Evolutionary conservation across 306 rosid species (phyloP), one percentile per base, ranked within the genome.

Genomic region (Oemleria cerasiformis): DNA sequence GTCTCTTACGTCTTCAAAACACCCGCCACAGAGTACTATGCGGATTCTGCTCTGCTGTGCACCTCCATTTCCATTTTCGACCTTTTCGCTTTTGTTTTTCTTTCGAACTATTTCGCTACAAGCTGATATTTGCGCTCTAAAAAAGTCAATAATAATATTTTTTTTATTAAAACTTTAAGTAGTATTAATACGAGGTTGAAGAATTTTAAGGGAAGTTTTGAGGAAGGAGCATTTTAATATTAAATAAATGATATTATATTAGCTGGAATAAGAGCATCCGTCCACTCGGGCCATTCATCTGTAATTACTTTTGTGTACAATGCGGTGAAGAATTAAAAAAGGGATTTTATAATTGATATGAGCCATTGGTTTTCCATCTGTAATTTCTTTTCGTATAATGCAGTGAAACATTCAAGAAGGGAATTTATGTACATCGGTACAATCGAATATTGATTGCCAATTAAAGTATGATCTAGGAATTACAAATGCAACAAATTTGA

Each of bases 1-100:
- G 67, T 39, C 67, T 8, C 39, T 6, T 23, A 13, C 62, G 65
- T 42, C 68, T 72, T 62, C 23, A 72, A 61, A 72, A 72, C 25
- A 20, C 61, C 69, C 62, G 69, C 50, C 69, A 72, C 40, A 60
- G 68, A 47, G 14, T 39, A 20, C 51, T 4, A 20, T 8, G 63
- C 40, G 63, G 60, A 53, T 68, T 13, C 44, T 23, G 5, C 40
- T 4, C 34, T 57, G 8, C 8, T 1, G 17, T 41, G 38, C 23
- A n/a, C 41, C 5, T 38, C 65, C 65, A 38, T 61, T 36, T 61
- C 21, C 20, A 42, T 12, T 36, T 47, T 16, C 30, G 19, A 2
- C 36, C 36, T 1, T 45, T 45, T 45, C 14, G 16, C 14, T 45
- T 45, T 12, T 12, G 15, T 45, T 45, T 45, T 45, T 45, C 36